Evolutionary conservation across 805 yeast genomes (phyloP), one percentile per base, ranked within the genome.

Genomic region (Spathaspora gorwiae): DNA sequence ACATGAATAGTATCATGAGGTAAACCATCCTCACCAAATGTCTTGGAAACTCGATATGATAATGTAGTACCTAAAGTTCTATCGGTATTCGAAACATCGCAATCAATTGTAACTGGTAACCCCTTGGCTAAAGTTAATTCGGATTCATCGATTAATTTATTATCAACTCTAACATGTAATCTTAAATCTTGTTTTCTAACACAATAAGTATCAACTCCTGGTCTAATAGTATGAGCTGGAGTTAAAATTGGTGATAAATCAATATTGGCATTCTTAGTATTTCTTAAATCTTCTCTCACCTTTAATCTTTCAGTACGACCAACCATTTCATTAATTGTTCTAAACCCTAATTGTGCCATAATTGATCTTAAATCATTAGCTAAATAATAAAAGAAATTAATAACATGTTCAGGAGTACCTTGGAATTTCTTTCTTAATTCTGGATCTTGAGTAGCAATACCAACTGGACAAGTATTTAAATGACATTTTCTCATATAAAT

Each of bases 381-480:
- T 64, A 92, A 76, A 71, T 90, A 94, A 75, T 85, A 92, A 79
- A 94, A 94, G 78, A 92, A 94, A 77, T 92, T 92, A 69, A 92
- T 90, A 47, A 92, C 98, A 62, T 92, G 97, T 72, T 92, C 99
- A 43, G 99, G 99, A 42, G 97, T 90, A 62, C 99, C 99, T 59
- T 80, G 76, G 71, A 92, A 92, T 69, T 92, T 94, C 70, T 80
- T 80, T 70, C 99, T 81, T 55, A 92, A 77, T 54, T 83, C 88
- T 14, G 97, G 97, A 66, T 92, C 98, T 70, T 94, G 99, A 29
- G 99, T 92, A 39, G 99, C 99, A 72, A 92, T 87, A 71, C 99
- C 99, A 41, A 92, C 99, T 27, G 99, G 97, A 70, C 99, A 92
- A 35, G 96, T 81, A 72, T 88, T 87, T 48, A 87, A 73, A 66